These are phyloP conservation scores for Zasmidium cellare DNA, from an alignment of 2,329 filamentous ascomycete genomes.

Conservation along the genomic window DNA sequence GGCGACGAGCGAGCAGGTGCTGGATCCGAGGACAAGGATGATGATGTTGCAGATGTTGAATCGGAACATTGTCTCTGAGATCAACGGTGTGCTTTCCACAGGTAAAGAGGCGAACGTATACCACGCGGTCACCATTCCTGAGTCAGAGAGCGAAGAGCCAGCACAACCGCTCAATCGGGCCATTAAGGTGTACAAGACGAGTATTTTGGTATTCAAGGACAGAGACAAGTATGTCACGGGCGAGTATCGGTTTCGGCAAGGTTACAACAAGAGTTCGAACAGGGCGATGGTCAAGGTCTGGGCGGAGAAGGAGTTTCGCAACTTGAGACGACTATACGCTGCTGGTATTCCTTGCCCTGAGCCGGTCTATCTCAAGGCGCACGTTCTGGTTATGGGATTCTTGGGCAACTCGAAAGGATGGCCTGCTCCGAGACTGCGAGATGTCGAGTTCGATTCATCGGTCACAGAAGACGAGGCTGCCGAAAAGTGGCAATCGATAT, in stretches of 20 bases:
- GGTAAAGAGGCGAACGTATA: conserved; percentile 99
- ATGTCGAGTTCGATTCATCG: conserved; percentile 65
- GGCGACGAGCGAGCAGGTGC: conserved; percentile 89
- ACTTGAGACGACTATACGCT: conserved; percentile 78
- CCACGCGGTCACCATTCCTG: conserved; percentile 69
- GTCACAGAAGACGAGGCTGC: conserved; percentile 59
- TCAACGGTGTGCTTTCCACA: conserved; percentile 93
- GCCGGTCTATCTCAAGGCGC: conserved; percentile 83
- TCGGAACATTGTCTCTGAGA: conserved; percentile 80
- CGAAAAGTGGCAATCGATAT: conserved; percentile 73
- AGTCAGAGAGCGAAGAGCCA: conserved; percentile 47
- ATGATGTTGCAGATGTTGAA: conserved; percentile 96
- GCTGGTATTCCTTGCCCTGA: conserved; percentile 90
- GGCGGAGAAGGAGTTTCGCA: conserved; percentile 98
- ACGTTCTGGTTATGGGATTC: conserved; percentile 94
- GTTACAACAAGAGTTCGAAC: conserved; percentile 92
- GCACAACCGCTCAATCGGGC: conserved; percentile 68
- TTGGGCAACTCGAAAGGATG: conserved; percentile 83
- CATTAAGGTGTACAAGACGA: conserved; percentile 99
- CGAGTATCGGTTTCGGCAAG: conserved; percentile 86
- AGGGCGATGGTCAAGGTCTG: conserved; percentile 97
- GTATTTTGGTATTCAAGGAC: conserved; percentile 97
- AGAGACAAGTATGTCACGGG: conserved; percentile 93
- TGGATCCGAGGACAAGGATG: conserved; percentile 93
- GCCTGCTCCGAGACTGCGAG: conserved; percentile 83